Evolutionary conservation across 176 grass and related monocot species (phyloP), one percentile per base, ranked within the genome.

Genomic region (Areca catechu): DNA sequence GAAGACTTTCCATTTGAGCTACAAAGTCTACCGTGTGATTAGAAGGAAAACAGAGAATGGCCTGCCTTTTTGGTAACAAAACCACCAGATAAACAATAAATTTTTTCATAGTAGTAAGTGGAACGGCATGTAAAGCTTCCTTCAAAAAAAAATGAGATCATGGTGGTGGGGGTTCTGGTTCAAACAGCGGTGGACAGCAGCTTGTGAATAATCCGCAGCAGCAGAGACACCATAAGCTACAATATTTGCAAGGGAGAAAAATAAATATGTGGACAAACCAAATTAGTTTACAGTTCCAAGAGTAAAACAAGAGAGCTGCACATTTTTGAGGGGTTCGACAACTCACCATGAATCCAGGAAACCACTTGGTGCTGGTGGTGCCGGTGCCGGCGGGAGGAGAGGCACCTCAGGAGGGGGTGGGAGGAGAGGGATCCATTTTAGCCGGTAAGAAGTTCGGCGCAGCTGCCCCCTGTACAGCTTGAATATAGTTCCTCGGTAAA

Each of bases 181-280:
- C 61, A 54, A 53, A 75, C 24, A 59, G 15, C 15, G 66, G 71
- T 21, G 66, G 75, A 65, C 75, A 88, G 49, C 84, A 88, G 49
- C 21, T 22, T 3, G 25, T 56, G 34, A 77, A 65, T 27, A 74
- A 58, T 24, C 83, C 83, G 25, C 73, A 74, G 59, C 69, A 86
- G 30, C 73, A 59, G 50, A 87, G 65, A 62, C 67, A 72, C 78
- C 71, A 79, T 43, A 72, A 60, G 48, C 79, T 82, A 66, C 56
- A 74, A 58, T 48, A 20, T 16, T 15, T 61, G 28, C 12, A 29
- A 20, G 17, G 2, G 28, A 34, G 24, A 43, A 55, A 12, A 21
- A 18, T 29, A 29, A 6, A 6, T 29, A 6, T 29, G 5, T 5
- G 27, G 27, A 29, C 27, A 29, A 29, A 6, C 6, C 56, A 14